Base-by-base conservation (phyloP, 768 basidiomycete species). In the Lentinus brumalis region DNA sequence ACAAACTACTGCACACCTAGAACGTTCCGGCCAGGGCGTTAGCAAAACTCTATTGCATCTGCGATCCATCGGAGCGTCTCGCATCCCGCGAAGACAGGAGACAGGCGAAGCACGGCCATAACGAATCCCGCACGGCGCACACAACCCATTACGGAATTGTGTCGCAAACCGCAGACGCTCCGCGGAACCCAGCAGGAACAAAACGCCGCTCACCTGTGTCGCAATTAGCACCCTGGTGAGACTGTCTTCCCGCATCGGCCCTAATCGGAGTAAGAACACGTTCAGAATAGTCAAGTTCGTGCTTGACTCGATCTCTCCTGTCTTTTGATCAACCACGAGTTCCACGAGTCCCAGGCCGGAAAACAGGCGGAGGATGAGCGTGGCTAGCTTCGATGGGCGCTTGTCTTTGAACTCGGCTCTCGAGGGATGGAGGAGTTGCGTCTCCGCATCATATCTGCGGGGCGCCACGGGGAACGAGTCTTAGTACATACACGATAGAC, bases 221-320 rank as follows among this genome's bases (percentile, higher is more conserved):
- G 73, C 77, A 66, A 94, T 92, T 67, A 97, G 71, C 16, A 83
- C 75, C 69, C 86, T 81, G 12, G 92, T 91, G 18, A 99, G 80
- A 38, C 77, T 79, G 61, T 89, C 88, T 75, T 99, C 97, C 59
- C 80, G 81, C 89, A 96, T 91, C 14, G 92, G 88, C 2, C 96
- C 96, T 6, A 91, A 70, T 21, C 84, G 80, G 26, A 96, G 76
- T 32, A 99, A 80, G 56, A 97, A 81, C 56, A 90, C 83, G 72
- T 97, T 98, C 35, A 96, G 78, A 60, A 99, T 87, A 0, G 97
- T 99, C 61, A 98, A 75, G 73, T 99, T 99, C 39, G 91, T 94
- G 4, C 86, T 81, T 60, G 89, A 87, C 3, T 79, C 70, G 65
- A 97, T 87, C 29, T 71, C 73, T 11, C 86, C 85, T 26, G 78